Conservation (phyloP, 208 protist genomes). For the Trypanosoma congolense region DNA sequence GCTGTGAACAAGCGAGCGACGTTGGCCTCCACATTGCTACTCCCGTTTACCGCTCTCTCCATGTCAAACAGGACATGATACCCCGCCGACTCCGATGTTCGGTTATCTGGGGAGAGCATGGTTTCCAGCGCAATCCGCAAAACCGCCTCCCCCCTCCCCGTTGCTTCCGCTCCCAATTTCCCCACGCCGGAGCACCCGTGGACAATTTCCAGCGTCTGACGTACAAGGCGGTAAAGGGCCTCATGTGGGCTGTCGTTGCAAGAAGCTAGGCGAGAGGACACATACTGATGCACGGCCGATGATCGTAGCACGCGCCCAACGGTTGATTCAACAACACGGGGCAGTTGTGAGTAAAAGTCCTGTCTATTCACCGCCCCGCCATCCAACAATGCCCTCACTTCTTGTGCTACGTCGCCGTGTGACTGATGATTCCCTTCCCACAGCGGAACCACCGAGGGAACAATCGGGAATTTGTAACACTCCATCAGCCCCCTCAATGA, state of each 20-base stretch:
- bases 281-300: conserved; percentile 6
- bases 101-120: conserved; percentile 10
- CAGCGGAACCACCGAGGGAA: neutral
- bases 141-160: neutral
- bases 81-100: neutral
- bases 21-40: conserved; percentile 1
- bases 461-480: conserved; percentile 10
- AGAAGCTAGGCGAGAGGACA: conserved; percentile 1
- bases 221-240: conserved; percentile 7
- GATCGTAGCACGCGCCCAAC: conserved; percentile 18
- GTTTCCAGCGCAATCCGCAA: conserved; percentile 1
- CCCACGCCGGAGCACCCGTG: neutral
- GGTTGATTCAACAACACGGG: conserved; percentile 16
- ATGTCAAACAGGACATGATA: conserved; percentile 16
- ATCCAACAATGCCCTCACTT: neutral
- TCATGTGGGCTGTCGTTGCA: neutral
- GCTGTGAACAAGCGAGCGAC: conserved; percentile 27
- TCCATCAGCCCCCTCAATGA: conserved; percentile 13
- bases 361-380: neutral
- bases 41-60: neutral
- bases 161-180: neutral
- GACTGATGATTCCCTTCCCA: neutral
- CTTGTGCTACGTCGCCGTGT: neutral
- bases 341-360: conserved; percentile 17
- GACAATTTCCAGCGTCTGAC: conserved; percentile 2